These are phyloP conservation scores for Beauveria sp. DNA, from an alignment of 2,329 filamentous ascomycete species.

Conservation along the genomic window DNA sequence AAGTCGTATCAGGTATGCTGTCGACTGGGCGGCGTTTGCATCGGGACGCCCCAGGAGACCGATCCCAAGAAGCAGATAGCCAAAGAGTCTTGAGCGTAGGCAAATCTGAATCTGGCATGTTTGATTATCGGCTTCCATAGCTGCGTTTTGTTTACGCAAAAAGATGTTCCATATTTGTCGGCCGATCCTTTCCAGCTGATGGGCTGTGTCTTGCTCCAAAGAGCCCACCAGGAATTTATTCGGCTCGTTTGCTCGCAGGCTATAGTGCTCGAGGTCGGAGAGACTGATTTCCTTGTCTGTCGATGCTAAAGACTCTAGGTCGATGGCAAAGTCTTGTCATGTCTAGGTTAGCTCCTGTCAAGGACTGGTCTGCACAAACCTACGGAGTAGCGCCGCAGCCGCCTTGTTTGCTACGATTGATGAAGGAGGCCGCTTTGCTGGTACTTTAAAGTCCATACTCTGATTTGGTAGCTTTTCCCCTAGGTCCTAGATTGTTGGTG, in stretches of 20 bases:
- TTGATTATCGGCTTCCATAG: not conserved
- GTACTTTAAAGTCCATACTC: not conserved
- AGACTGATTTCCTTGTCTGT: not conserved
- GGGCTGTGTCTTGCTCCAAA: not conserved
- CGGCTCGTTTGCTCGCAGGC: not conserved
- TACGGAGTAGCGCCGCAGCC: not conserved
- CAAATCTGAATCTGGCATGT: not conserved
- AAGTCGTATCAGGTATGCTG: constrained; percentile 53
- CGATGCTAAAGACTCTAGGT: not conserved
- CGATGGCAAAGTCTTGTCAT: not conserved
- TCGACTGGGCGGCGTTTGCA: not conserved
- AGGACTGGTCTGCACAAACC: not conserved
- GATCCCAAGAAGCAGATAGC: not conserved
- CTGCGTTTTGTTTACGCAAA: not conserved
- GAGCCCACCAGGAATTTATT: not conserved
- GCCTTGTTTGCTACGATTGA: not conserved
- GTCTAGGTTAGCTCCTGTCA: not conserved
- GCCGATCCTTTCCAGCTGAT: not conserved
- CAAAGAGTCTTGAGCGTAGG: not conserved
- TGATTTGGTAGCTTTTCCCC: accelerated
- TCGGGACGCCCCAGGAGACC: not conserved
- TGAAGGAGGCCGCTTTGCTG: not conserved
- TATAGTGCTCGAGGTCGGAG: not conserved
- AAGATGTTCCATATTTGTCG: constrained; percentile 3
- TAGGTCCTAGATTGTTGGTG: no score